These are phyloP conservation scores for Geranium rotundifolium DNA, from an alignment of 345 rosid species.

Conservation along the genomic window DNA sequence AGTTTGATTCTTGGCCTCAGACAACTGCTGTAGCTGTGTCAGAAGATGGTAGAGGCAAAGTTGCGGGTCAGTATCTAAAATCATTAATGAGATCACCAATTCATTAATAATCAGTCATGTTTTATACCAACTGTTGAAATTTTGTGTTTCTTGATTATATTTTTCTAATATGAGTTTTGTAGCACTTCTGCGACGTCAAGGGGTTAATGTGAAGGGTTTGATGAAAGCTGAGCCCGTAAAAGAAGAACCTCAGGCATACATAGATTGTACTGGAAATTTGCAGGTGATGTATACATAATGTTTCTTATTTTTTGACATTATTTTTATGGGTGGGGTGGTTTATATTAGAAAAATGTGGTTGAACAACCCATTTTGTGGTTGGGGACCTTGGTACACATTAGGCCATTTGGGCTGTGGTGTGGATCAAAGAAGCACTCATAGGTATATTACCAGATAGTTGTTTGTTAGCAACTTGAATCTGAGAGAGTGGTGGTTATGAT, in stretches of 20 bases:
- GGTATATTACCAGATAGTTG: no score
- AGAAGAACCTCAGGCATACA: slow-evolving; percentile 76
- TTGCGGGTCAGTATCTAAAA: slow-evolving; percentile 56
- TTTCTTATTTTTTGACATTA: no score
- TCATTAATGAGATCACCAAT: neutral
- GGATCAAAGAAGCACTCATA: no score
- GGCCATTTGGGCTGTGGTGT: no score
- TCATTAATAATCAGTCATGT: neutral
- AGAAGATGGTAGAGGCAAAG: slow-evolving; percentile 97
- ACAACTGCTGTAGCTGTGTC: slow-evolving; percentile 50
- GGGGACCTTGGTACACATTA: no score
- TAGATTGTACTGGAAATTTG: slow-evolving; percentile 89
- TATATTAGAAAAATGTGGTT: no score
- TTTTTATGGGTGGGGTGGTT: neutral
- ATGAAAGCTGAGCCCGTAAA: slow-evolving; percentile 65
- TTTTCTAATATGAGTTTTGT: slow-evolving; percentile 14
- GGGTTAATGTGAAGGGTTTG: slow-evolving; percentile 82
- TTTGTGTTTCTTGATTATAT: slow-evolving; percentile 5
- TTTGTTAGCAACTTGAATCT: no score
- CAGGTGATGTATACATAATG: slow-evolving; percentile 39
- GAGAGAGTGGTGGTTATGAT: no score
- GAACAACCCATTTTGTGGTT: no score
- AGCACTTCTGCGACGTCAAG: slow-evolving; percentile 89
- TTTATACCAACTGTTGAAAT: slow-evolving; percentile 1
- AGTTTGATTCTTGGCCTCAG: slow-evolving; percentile 88